Conservation (phyloP, 2,329 filamentous ascomycete genomes). For the Blastomyces emzantsi region DNA sequence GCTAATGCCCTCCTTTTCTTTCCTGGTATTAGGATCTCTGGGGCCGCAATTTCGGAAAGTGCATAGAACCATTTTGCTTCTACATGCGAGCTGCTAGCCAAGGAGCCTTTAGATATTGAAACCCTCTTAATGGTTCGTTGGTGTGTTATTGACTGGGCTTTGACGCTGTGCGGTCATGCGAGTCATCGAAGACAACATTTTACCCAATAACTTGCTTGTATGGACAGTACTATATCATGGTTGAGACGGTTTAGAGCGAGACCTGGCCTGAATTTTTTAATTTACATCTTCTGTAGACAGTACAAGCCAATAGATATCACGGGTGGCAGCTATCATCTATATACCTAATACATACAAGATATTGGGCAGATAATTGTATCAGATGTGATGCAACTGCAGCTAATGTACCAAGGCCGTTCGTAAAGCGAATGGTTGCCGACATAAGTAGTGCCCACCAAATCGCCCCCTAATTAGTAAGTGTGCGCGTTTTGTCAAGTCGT, state of each 20-base stretch:
- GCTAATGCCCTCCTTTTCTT: not conserved
- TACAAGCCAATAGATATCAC: not conserved
- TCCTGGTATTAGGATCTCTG: slow-evolving; percentile 25
- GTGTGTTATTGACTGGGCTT: not conserved
- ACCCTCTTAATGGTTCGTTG: not conserved
- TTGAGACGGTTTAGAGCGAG: not conserved
- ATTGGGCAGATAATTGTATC: not conserved
- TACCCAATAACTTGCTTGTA: not conserved
- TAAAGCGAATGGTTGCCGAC: not conserved
- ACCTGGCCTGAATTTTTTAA: not conserved
- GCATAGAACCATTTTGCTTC: not conserved
- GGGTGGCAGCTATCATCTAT: not conserved
- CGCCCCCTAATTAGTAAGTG: no score
- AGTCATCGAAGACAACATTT: not conserved
- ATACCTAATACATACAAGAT: not conserved
- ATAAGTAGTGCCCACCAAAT: no score
- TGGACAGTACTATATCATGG: not conserved
- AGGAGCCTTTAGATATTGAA: not conserved
- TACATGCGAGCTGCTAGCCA: not conserved
- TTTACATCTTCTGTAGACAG: not conserved
- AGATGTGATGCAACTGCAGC: not conserved
- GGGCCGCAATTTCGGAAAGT: slow-evolving; percentile 30
- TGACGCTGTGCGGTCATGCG: not conserved
- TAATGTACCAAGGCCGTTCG: not conserved
- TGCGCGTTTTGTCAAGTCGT: no score